Base-by-base conservation (phyloP, 2,329 filamentous ascomycete genomes). In the Coniella lustricola region DNA sequence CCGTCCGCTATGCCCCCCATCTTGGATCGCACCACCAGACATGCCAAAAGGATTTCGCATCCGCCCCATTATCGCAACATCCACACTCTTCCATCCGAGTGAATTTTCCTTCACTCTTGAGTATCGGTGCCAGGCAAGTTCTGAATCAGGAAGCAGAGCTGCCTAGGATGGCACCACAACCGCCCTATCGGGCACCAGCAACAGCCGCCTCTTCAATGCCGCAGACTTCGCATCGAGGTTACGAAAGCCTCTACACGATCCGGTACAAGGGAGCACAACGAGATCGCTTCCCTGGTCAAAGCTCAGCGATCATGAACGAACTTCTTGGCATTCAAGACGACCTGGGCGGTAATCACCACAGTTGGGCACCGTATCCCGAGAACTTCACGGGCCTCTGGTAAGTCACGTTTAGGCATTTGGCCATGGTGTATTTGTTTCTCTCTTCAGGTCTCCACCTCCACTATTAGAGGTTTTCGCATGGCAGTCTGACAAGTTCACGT, bases 331-430 rank as follows among this genome's bases (percentile, higher is more conserved):
- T 22, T 13, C 37, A 40, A 5, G 10, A 29, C 12, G 50, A 47
- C 5, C n/a, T n/a, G n/a, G n/a, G n/a, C n/a, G n/a, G n/a, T n/a
- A n/a, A n/a, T n/a, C n/a, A n/a, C n/a, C n/a, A 16, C 18, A 9
- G 50, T 38, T 5, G n/a, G n/a, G n/a, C n/a, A n/a, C 37, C 25
- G n/a, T 46, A 50, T 14, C 47, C 50, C 0, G 37, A 42, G 4
- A 22, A 43, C 14, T 52, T 52, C 39, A 43, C 33, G 3, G 50
- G 50, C 43, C 36, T 46, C 31, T 52, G 50, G 43, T 45, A 45
- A 38, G 43, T 38, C 16, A 22, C 18, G 1, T 17, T 21, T 12
- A 7, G n/a, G 35, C 17, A 21, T 3, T 14, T 20, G 18, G 18
- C 18, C n/a, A n/a, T n/a, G n/a, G n/a, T n/a, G n/a, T n/a, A n/a